These are phyloP conservation scores for Nigrospora sphaerica DNA, from an alignment of 2,329 filamentous ascomycete genomes.

Conservation along the genomic window DNA sequence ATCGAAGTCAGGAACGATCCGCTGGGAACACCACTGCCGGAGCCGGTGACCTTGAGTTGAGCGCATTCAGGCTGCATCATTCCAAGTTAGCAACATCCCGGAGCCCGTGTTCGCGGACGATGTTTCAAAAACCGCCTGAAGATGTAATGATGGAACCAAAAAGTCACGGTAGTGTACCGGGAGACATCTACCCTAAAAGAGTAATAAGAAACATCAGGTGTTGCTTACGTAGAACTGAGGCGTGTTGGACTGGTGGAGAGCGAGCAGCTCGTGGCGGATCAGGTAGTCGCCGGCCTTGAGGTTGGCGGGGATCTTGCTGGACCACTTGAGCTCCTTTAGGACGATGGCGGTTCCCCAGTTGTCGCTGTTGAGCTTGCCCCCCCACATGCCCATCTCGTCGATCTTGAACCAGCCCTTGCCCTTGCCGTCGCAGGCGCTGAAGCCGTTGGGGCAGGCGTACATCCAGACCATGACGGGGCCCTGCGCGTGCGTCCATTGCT, in stretches of 20 bases:
- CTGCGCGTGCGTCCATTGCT: conserved; percentile 51
- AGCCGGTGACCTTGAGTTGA: conserved; percentile 42
- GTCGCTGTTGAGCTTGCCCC: conserved; percentile 32
- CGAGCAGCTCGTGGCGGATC: conserved; percentile 49
- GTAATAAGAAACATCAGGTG: too few species aligned
- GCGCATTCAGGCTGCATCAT: conserved; percentile 44
- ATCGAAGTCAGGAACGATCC: conserved; percentile 35
- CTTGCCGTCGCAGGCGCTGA: conserved; percentile 42
- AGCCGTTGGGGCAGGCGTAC: conserved; percentile 43
- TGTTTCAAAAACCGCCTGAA: too few species aligned
- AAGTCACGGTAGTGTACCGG: not conserved
- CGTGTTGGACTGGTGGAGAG: conserved; percentile 43
- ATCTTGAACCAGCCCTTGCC: conserved; percentile 53
- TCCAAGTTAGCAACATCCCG: too few species aligned
- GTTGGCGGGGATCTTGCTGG: conserved; percentile 38
- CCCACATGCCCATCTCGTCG: conserved; percentile 42
- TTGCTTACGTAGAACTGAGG: conserved; percentile 4
- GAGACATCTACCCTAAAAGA: not conserved
- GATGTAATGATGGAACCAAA: not conserved
- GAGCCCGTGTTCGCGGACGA: too few species aligned
- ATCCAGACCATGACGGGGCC: conserved; percentile 53
- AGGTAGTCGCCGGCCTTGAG: conserved; percentile 48
- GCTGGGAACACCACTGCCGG: conserved; percentile 34
- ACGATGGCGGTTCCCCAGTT: conserved; percentile 42
- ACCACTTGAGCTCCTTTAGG: conserved; percentile 36